phyloP scores from a whole-genome alignment of 140 eudicot species.

The Stevia rebaudiana region DNA sequence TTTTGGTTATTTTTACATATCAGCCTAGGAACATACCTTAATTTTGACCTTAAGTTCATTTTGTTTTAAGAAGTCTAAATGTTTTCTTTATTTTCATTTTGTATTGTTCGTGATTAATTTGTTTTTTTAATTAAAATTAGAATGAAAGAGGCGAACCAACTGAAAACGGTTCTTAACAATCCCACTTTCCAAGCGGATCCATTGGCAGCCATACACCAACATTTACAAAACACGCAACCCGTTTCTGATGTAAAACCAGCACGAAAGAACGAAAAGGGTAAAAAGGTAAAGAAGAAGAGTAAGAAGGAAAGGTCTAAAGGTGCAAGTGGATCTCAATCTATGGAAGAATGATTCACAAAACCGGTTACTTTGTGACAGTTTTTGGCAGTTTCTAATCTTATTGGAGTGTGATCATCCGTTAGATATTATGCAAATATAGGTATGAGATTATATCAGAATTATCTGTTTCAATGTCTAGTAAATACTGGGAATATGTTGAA shows the following conservation, averaged over 20 bases:
- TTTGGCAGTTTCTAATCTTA: neutral
- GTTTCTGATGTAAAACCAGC: conserved; percentile 41
- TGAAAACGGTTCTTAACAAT: conserved; percentile 55
- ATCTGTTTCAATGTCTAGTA: conserved; percentile 14
- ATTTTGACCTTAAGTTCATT: neutral
- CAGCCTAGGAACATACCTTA: too few relatives aligned
- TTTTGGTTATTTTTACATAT: too few relatives aligned
- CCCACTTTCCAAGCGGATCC: conserved; percentile 73
- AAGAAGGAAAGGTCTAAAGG: conserved; percentile 52
- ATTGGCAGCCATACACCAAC: conserved; percentile 73
- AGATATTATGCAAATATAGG: conserved; percentile 10
- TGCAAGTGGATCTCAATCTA: conserved; percentile 33
- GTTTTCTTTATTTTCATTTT: neutral
- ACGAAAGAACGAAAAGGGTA: conserved; percentile 36
- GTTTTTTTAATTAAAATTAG: conserved; percentile 40
- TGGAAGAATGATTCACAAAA: conserved; percentile 45
- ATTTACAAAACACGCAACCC: conserved; percentile 82
- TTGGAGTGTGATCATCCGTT: conserved; percentile 10
- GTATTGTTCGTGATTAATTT: conserved; percentile 1
- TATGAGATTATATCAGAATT: neutral
- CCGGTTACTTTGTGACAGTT: neutral
- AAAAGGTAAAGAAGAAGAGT: conserved; percentile 27
- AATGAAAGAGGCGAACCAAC: conserved; percentile 58
- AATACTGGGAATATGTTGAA: conserved; percentile 14
- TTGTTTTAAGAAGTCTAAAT: neutral